Evolutionary conservation across 805 yeast species (phyloP).

Genomic region (Dipodascus geniculatus): DNA sequence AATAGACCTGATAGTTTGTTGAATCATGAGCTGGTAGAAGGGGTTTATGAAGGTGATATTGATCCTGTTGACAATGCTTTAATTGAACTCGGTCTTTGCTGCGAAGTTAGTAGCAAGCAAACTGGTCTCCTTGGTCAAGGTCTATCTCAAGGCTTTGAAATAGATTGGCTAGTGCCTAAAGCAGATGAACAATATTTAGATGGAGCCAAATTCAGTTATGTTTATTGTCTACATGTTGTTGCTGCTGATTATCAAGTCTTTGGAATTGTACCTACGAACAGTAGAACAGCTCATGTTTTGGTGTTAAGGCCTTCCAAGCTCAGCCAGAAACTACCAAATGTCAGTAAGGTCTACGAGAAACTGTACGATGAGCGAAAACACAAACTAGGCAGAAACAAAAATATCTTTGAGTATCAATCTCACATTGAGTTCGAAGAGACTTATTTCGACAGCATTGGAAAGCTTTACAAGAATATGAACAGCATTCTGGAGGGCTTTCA

Average conservation of each 20-base stretch:
- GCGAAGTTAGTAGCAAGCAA: slow-evolving; percentile 53
- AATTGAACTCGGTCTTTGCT: slow-evolving; percentile 64
- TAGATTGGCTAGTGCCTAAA: slow-evolving; percentile 32
- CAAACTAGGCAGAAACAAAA: slow-evolving; percentile 31
- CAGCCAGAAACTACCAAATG: slow-evolving; percentile 53
- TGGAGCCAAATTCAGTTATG: slow-evolving; percentile 41
- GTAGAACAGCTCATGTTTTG: slow-evolving; percentile 36
- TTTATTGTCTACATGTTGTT: slow-evolving; percentile 56
- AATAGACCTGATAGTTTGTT: slow-evolving; percentile 50
- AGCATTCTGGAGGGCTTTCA: slow-evolving; percentile 41
- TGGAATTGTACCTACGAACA: slow-evolving; percentile 56
- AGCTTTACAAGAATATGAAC: slow-evolving; percentile 48
- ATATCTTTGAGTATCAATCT: slow-evolving; percentile 40
- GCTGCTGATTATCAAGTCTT: slow-evolving; percentile 69
- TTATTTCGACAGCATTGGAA: slow-evolving; percentile 42
- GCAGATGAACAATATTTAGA: slow-evolving; percentile 34
- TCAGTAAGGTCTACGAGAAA: slow-evolving; percentile 47
- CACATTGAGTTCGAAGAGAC: slow-evolving; percentile 42
- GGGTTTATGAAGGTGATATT: slow-evolving; percentile 68
- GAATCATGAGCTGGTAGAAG: slow-evolving; percentile 47
- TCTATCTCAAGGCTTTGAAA: slow-evolving; percentile 70
- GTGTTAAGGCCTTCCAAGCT: slow-evolving; percentile 55
- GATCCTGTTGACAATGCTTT: slow-evolving; percentile 60
- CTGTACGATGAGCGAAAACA: slow-evolving; percentile 23
- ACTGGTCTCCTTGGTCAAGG: slow-evolving; percentile 85